Conservation (phyloP, 2,329 filamentous ascomycete genomes). For the Westerdykella sp. region DNA sequence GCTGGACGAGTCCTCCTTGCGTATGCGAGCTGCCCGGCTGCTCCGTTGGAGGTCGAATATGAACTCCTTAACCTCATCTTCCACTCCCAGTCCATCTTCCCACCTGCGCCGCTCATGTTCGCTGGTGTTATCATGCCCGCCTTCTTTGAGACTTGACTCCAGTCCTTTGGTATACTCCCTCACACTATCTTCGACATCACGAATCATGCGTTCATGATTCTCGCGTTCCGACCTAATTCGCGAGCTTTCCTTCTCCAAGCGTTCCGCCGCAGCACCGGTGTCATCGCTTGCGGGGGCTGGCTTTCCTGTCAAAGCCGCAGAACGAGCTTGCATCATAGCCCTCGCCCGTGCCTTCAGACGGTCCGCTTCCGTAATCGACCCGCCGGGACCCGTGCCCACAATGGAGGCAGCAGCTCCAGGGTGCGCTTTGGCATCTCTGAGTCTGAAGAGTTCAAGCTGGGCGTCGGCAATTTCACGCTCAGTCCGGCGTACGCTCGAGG, state of each 20-base stretch:
- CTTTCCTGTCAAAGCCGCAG: slow-evolving; percentile 83
- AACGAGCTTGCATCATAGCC: slow-evolving; percentile 97
- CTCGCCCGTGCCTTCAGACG: slow-evolving; percentile 90
- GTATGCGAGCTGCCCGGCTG: slow-evolving; percentile 67
- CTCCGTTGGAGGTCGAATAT: slow-evolving; percentile 92
- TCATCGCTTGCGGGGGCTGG: slow-evolving; percentile 66
- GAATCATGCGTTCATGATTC: slow-evolving; percentile 92
- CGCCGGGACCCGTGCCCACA: slow-evolving; percentile 87
- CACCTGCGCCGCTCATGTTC: slow-evolving; percentile 90
- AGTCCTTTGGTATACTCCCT: slow-evolving; percentile 78
- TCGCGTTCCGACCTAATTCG: slow-evolving; percentile 79
- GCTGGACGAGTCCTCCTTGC: slow-evolving; percentile 51
- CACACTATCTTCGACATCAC: slow-evolving; percentile 93
- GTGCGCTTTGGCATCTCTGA: slow-evolving; percentile 88
- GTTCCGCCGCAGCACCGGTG: slow-evolving; percentile 70
- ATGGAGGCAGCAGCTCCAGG: slow-evolving; percentile 74
- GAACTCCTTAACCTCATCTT: slow-evolving; percentile 95
- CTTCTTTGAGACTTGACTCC: slow-evolving; percentile 82
- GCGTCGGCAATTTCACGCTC: slow-evolving; percentile 92
- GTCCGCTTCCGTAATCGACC: slow-evolving; percentile 85
- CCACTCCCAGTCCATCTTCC: slow-evolving; percentile 93
- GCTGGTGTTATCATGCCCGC: slow-evolving; percentile 63
- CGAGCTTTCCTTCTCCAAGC: slow-evolving; percentile 81
- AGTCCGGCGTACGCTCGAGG: slow-evolving; percentile 82
- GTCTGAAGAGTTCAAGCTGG: slow-evolving; percentile 82